Conservation (phyloP, 371 early-diverging fungal species). For the Polyrhizophydium stewartii region DNA sequence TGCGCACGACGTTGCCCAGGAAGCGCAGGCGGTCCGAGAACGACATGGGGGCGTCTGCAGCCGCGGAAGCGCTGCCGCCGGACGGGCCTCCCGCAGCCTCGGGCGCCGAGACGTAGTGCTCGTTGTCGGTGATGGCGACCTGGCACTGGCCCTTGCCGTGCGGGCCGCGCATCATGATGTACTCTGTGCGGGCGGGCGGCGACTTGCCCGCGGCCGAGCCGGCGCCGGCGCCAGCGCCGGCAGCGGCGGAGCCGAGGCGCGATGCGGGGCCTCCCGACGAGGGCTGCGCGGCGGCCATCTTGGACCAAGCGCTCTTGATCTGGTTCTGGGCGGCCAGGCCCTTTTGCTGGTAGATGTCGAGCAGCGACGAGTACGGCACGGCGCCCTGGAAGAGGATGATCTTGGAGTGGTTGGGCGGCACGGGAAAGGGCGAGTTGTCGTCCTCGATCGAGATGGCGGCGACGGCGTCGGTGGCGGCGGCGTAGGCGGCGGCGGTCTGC, state of each 20-base stretch:
- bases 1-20: neutral
- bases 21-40: neutral
- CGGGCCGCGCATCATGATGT: conserved; percentile 84
- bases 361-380: conserved; percentile 62
- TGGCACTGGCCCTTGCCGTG: conserved; percentile 81
- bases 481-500: conserved; percentile 5
- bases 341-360: conserved; percentile 68
- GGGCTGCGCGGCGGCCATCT: neutral
- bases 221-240: no score
- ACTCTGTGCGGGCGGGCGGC: conserved; percentile 55
- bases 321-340: conserved; percentile 47
- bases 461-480: conserved; percentile 18
- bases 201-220: neutral
- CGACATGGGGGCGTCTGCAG: neutral
- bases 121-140: conserved; percentile 40
- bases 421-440: conserved; percentile 40
- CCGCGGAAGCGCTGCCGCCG: no score
- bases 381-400: conserved; percentile 78
- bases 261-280: neutral
- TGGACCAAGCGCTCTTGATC: conserved; percentile 18
- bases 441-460: conserved; percentile 32
- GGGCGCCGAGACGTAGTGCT: neutral
- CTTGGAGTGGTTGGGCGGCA: conserved; percentile 47
- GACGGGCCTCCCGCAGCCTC: no score
- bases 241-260: neutral